A percentile compares a stretch with the other conserved stretches of the same genome.
These are phyloP conservation scores for Geosmithia flava DNA, from an alignment of 2,329 filamentous ascomycete species.

Conservation along the genomic window DNA sequence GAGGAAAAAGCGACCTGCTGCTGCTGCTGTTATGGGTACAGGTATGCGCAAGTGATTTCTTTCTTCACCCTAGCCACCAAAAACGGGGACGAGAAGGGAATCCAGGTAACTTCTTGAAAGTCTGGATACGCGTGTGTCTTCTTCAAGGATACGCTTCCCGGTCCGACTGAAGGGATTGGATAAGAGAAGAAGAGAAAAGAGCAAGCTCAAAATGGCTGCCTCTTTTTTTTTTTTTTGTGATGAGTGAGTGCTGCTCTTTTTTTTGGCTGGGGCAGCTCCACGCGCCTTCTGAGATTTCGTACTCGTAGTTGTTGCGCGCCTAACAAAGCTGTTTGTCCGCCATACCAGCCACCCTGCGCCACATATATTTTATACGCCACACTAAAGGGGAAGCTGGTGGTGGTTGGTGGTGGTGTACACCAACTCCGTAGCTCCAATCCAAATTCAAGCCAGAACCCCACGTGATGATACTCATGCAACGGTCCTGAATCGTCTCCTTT, in stretches of 20 bases:
- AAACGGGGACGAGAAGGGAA: background rate
- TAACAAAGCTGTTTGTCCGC: background rate
- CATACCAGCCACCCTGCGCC: background rate
- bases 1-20: background rate
- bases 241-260: background rate
- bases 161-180: background rate
- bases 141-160: background rate
- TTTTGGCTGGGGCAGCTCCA: background rate
- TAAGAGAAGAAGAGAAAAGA: background rate
- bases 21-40: background rate
- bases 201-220: background rate
- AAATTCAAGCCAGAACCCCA: background rate
- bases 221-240: background rate
- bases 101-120: background rate
- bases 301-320: background rate
- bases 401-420: background rate
- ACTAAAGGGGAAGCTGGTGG: background rate
- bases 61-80: background rate
- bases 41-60: background rate
- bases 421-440: background rate
- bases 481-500: background rate
- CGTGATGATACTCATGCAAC: background rate
- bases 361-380: background rate
- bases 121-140: too few relatives aligned
- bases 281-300: slow-evolving; percentile 2